Percentiles rank a stretch among this genome's conserved stretches.
Conservation (phyloP, 2,329 filamentous ascomycete species). For the Alternaria burnsii region DNA sequence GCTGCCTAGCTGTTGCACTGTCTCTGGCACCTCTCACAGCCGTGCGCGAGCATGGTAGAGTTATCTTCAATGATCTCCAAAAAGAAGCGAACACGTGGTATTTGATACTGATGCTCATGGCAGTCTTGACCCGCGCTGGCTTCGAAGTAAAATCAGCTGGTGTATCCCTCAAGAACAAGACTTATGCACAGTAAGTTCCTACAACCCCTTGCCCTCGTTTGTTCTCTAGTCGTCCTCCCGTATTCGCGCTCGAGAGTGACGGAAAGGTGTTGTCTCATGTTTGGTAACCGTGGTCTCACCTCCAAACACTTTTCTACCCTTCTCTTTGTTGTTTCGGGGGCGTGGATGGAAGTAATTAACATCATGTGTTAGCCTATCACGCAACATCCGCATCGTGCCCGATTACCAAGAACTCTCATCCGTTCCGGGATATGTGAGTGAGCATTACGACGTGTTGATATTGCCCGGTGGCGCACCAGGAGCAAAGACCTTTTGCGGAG, state of each 20-base stretch:
- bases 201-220: background rate
- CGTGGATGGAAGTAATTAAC: background rate
- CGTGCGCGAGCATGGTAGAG: no score
- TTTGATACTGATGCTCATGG: background rate
- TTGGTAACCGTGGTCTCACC: background rate
- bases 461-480: constrained; percentile 51
- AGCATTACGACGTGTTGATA: constrained; percentile 46
- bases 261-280: no score
- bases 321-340: no score
- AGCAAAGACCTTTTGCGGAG: constrained; percentile 46
- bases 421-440: constrained; percentile 25
- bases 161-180: constrained; percentile 44
- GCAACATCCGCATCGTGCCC: constrained; percentile 49
- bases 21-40: background rate
- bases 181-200: constrained; percentile 39
- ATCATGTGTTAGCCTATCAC: constrained; percentile 41
- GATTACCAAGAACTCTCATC: constrained; percentile 38
- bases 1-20: no score
- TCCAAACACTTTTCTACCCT: background rate
- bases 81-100: no score
- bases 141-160: constrained; percentile 49
- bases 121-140: constrained; percentile 51
- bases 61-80: no score
- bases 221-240: background rate
- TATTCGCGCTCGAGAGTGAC: background rate